Conservation (phyloP, 2,329 filamentous ascomycete genomes). For the Aspergillus aculeatinus region DNA sequence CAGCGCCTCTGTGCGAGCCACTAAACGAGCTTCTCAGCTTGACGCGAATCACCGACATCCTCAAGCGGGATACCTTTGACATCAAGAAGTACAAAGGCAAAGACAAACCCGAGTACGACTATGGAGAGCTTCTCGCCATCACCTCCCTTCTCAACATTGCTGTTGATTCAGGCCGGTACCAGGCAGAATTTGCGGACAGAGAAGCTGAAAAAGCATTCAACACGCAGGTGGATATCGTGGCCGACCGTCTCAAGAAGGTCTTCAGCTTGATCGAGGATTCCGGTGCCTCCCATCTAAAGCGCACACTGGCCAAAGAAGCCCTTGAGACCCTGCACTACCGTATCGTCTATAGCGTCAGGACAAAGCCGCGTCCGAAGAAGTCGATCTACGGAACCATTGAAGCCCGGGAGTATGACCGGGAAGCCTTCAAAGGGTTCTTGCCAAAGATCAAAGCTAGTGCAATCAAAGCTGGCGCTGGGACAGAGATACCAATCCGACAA, state of each 20-base stretch:
- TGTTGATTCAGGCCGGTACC: conserved; percentile 62
- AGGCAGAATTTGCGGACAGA: conserved; percentile 30
- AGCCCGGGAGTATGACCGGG: conserved; percentile 13
- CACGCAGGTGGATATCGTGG: conserved; percentile 65
- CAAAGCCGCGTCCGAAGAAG: conserved; percentile 56
- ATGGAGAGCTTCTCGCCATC: conserved; percentile 64
- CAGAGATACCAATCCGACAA: conserved; percentile 6
- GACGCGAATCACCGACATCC: conserved; percentile 28
- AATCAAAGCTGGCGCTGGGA: neutral
- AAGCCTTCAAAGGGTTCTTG: neutral
- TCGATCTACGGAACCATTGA: conserved; percentile 37
- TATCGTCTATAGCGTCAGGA: conserved; percentile 68
- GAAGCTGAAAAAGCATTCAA: conserved; percentile 61
- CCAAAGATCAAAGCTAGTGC: neutral
- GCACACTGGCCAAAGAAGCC: conserved; percentile 73
- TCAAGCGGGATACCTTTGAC: conserved; percentile 35
- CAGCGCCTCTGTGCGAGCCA: conserved; percentile 27
- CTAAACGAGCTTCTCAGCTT: conserved; percentile 30
- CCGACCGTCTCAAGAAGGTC: conserved; percentile 56
- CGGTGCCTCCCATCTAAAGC: conserved; percentile 68
- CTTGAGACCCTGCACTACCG: conserved; percentile 74
- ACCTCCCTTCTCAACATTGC: conserved; percentile 71
- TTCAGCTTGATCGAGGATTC: conserved; percentile 68
- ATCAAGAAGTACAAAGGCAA: conserved; percentile 28
- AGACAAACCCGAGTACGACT: conserved; percentile 51